A percentile compares a stretch with the other conserved stretches of the same genome.
Evolutionary conservation across 2,329 filamentous ascomycete genomes (phyloP).

Genomic region (Penicillium capsulatum): DNA sequence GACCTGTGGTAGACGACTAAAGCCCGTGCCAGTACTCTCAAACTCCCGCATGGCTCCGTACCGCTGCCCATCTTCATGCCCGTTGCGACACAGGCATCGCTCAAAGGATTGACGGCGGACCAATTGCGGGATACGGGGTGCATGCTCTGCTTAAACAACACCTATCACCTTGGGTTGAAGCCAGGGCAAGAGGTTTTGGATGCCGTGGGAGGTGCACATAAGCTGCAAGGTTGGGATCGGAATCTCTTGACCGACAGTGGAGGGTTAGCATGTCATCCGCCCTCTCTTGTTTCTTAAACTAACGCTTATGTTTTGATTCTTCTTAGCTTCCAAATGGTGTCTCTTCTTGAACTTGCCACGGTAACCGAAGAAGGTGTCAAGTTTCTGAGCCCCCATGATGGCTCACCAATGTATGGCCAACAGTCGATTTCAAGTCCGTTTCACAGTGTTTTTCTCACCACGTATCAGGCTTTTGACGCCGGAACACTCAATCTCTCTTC

Average conservation of each 20-base stretch:
- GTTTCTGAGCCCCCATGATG: slow-evolving; percentile 95
- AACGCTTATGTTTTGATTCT: neutral
- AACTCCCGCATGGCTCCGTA: slow-evolving; percentile 86
- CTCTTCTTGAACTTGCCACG: slow-evolving; percentile 83
- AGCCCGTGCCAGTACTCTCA: slow-evolving; percentile 82
- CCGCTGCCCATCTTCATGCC: slow-evolving; percentile 96
- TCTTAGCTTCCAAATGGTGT: slow-evolving; percentile 94
- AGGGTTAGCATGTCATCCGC: slow-evolving; percentile 32
- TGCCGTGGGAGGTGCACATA: slow-evolving; percentile 85
- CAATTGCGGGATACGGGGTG: slow-evolving; percentile 89
- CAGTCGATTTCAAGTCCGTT: neutral
- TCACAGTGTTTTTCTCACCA: neutral
- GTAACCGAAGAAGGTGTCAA: slow-evolving; percentile 94
- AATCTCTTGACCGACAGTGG: slow-evolving; percentile 78
- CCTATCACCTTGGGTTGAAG: slow-evolving; percentile 92
- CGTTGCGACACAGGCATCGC: slow-evolving; percentile 90
- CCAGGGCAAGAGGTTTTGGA: slow-evolving; percentile 88
- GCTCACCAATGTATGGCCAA: slow-evolving; percentile 68
- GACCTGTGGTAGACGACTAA: slow-evolving; percentile 68
- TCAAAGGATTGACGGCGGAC: slow-evolving; percentile 89
- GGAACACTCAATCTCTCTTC: slow-evolving; percentile 91
- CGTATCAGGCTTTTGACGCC: slow-evolving; percentile 73
- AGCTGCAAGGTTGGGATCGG: slow-evolving; percentile 88
- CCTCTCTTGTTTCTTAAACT: neutral
- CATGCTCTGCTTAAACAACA: slow-evolving; percentile 92